A percentile compares a stretch with the other conserved stretches of the same genome.
phyloP scores from a whole-genome alignment of 768 basidiomycete genomes.

The Pulveroboletus ravenelii region DNA sequence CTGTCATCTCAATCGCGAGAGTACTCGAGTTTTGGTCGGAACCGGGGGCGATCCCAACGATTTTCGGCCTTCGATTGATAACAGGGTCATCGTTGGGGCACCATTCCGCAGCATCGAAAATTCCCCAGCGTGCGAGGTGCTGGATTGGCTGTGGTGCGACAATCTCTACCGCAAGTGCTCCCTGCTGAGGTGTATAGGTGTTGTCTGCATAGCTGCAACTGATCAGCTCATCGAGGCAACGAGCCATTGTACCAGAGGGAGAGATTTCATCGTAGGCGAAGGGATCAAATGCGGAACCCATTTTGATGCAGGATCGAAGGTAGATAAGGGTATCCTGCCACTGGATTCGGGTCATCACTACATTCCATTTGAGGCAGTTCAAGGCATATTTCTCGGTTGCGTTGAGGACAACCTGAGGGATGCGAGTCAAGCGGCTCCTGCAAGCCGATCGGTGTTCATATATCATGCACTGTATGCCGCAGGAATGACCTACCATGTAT shows the following conservation, averaged over 20 bases:
- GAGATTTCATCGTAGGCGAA: constrained; percentile 18
- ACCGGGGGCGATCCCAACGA: constrained; percentile 29
- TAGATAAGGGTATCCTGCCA: constrained; percentile 23
- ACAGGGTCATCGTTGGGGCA: constrained; percentile 30
- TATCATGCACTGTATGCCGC: background rate
- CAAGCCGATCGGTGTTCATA: constrained; percentile 5
- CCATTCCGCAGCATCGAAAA: constrained; percentile 22
- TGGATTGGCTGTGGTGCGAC: constrained; percentile 14
- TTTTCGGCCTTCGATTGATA: constrained; percentile 25
- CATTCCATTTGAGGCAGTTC: constrained; percentile 20
- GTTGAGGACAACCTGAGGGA: constrained; percentile 22
- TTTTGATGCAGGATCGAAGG: constrained; percentile 25
- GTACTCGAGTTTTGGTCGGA: constrained; percentile 3
- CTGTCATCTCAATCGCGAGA: constrained; percentile 13
- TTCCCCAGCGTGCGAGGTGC: constrained; percentile 2
- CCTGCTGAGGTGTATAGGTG: background rate
- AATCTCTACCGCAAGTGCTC: constrained; percentile 1
- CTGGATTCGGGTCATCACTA: constrained; percentile 14
- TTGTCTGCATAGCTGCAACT: constrained; percentile 3
- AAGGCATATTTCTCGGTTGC: constrained; percentile 22
- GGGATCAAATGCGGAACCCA: constrained; percentile 22
- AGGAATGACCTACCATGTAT: constrained; percentile 23
- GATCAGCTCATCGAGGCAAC: constrained; percentile 20
- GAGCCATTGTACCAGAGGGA: constrained; percentile 12
- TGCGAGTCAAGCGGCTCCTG: constrained; percentile 21